A percentile compares a stretch with the other conserved stretches of the same genome.
Evolutionary conservation across 163 green algal genomes (phyloP).

Genomic region (Dunaliella salina): DNA sequence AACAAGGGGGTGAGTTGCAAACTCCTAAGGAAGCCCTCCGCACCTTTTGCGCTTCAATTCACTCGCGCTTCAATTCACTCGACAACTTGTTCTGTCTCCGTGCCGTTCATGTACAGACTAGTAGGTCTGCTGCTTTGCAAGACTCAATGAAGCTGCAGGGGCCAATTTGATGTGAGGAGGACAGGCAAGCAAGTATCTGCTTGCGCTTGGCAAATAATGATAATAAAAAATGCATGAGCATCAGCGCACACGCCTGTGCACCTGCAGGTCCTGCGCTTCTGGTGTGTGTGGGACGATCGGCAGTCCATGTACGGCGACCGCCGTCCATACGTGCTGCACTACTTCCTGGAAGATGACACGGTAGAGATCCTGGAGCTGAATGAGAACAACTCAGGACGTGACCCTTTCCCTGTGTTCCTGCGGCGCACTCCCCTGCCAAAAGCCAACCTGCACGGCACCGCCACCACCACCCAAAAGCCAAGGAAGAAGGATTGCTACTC

Average conservation of each 20-base stretch:
- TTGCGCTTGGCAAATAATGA: no score
- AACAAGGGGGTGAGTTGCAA: conserved; percentile 44
- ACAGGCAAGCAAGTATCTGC: no score
- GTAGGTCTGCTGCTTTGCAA: no score
- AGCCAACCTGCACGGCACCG: conserved; percentile 25
- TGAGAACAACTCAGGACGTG: conserved; percentile 75
- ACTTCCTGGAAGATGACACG: conserved; percentile 86
- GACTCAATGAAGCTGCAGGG: no score
- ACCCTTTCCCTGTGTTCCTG: conserved; percentile 84
- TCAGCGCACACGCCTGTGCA: neutral
- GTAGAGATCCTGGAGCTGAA: conserved; percentile 87
- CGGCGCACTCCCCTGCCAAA: conserved; percentile 70
- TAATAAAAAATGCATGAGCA: no score
- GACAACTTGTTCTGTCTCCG: no score
- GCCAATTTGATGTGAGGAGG: no score
- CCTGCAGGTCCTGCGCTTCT: conserved; percentile 58
- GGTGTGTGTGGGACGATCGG: conserved; percentile 83
- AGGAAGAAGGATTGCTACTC: conserved; percentile 53
- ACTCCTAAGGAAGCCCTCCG: neutral
- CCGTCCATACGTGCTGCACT: conserved; percentile 80
- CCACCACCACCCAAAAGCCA: conserved; percentile 30
- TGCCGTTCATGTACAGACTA: no score
- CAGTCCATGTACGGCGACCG: conserved; percentile 74
- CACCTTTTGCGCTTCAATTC: no score
- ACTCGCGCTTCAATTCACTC: no score